Percentiles rank a stretch among this genome's conserved stretches.
Evolutionary conservation across 345 rosid genomes (phyloP).

Genomic region (Eucalyptus urophylla): DNA sequence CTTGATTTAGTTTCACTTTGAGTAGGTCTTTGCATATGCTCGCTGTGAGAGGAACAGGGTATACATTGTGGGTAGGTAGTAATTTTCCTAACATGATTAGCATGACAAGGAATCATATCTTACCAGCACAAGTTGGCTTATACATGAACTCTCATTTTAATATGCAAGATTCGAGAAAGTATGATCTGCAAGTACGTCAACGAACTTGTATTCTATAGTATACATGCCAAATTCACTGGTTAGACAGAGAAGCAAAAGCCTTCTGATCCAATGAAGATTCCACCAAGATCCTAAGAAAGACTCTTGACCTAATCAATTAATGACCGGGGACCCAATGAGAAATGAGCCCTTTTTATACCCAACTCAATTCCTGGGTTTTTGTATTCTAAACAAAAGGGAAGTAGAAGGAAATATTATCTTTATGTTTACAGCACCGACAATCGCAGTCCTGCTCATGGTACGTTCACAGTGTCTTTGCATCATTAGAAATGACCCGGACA

Average conservation of each 20-base stretch:
- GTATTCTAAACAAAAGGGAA: not conserved
- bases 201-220: not conserved
- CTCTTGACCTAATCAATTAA: not conserved
- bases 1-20: no score
- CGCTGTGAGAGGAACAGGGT: no score
- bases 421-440: no score
- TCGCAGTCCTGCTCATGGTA: not conserved
- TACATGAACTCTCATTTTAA: not conserved
- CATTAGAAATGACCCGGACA: not conserved
- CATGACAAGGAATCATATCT: no score
- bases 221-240: not conserved
- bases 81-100: no score
- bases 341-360: not conserved
- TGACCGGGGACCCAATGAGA: not conserved
- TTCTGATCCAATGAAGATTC: not conserved
- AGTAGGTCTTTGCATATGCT: no score
- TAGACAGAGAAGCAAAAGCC: not conserved
- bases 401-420: not conserved
- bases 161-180: not conserved
- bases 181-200: not conserved
- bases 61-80: no score
- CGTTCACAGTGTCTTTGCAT: not conserved
- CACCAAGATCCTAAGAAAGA: not conserved
- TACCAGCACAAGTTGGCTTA: not conserved
- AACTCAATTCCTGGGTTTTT: not conserved